Evolutionary conservation across 306 rosid genomes (phyloP), one percentile per base, ranked within the genome.

Genomic region (Notholithocarpus densiflorus): DNA sequence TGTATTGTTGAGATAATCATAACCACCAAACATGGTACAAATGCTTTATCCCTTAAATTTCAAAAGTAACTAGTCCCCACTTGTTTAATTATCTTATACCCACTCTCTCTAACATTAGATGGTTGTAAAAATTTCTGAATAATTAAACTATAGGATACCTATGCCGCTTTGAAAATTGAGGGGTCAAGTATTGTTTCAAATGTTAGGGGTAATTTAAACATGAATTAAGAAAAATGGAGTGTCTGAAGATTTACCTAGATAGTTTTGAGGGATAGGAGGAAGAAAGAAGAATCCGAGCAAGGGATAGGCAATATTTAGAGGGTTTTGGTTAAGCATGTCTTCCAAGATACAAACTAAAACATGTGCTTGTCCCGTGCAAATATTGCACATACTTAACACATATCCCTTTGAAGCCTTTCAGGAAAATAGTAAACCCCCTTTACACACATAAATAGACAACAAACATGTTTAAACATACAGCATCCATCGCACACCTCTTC

Each of bases 401-500:
- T 23, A 71, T 56, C 70, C 23, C 24, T 15, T 32, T 3, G 10
- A 59, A 56, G 53, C 11, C 14, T 23, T 68, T 32, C 55, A 19
- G 32, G 52, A 45, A 45, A 45, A 45, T 12, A 45, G 15, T 12
- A 24, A 5, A 11, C 26, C 43, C 43, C 43, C 26, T 20, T 11
- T 8, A 59, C 65, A 21, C 23, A 56, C 11, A 57, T 19, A 59
- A 10, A 10, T 23, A 59, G 12, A 23, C 45, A 23, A 59, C 15
- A 23, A 64, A 34, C 14, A 12, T 11, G 21, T 21, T 55, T 4
- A 51, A 73, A 74, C 56, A 65, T 48, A 60, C 37, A 12, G 62
- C 14, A 31, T 68, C 5, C 37, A 40, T 17, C 64, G 5, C 56
- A 61, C 83, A 95, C 99, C 98, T 95, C 96, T 84, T 95, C 98